phyloP scores from a whole-genome alignment of 2,329 filamentous ascomycete species.

The Alternaria dauci region DNA sequence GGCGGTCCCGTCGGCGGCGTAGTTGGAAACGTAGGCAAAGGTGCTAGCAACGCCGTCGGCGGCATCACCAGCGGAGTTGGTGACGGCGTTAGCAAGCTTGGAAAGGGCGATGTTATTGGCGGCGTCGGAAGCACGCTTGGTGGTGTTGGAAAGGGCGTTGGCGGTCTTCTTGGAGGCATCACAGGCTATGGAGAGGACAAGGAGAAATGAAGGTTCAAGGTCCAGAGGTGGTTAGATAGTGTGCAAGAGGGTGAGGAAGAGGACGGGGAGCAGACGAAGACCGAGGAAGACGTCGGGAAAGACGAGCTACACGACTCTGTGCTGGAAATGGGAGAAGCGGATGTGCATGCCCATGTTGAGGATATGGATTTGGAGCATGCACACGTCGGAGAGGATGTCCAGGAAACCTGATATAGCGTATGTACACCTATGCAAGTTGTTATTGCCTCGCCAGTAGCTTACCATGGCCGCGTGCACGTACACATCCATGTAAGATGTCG shows the following conservation, averaged over 20 bases:
- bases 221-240: slow-evolving; percentile 18
- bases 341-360: neutral
- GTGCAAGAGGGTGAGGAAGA: slow-evolving; percentile 5
- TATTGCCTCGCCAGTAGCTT: neutral
- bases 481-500: neutral
- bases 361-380: neutral
- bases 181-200: slow-evolving; percentile 35
- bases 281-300: neutral
- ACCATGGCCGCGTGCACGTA: neutral
- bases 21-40: slow-evolving; percentile 54
- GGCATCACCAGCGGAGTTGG: slow-evolving; percentile 55
- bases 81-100: slow-evolving; percentile 56
- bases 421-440: neutral
- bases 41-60: slow-evolving; percentile 52
- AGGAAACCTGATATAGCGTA: neutral
- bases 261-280: neutral
- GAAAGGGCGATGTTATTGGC: slow-evolving; percentile 56
- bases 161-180: slow-evolving; percentile 48
- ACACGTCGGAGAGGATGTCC: neutral
- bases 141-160: slow-evolving; percentile 51
- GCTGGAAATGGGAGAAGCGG: neutral
- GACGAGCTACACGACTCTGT: neutral
- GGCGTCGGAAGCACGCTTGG: slow-evolving; percentile 54
- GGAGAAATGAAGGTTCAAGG: slow-evolving; percentile 28
- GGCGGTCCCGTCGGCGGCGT: slow-evolving; percentile 53